These are phyloP conservation scores for Anthostomella pinea DNA, from an alignment of 2,329 filamentous ascomycete genomes.

Conservation along the genomic window DNA sequence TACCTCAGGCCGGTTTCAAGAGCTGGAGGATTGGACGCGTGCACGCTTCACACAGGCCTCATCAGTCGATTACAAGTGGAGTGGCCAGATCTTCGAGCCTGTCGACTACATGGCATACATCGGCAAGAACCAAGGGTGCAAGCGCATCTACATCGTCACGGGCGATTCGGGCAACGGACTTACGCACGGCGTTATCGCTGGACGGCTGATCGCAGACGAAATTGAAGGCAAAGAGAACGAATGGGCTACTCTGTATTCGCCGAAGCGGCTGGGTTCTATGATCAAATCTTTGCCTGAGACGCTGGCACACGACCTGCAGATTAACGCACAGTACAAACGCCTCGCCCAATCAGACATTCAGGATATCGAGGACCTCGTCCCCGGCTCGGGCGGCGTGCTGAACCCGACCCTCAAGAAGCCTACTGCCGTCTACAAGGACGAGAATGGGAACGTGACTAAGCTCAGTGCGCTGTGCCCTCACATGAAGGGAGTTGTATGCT, in stretches of 20 bases:
- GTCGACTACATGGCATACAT: conserved; percentile 55
- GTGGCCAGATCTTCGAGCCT: conserved; percentile 55
- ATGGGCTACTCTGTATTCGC: conserved; percentile 50
- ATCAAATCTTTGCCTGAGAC: conserved; percentile 43
- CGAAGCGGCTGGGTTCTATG: conserved; percentile 44
- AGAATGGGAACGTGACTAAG: conserved; percentile 46
- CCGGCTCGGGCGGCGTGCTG: conserved; percentile 49
- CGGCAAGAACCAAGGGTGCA: conserved; percentile 50
- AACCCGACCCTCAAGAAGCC: conserved; percentile 46
- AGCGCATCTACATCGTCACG: conserved; percentile 52
- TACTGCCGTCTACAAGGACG: conserved; percentile 55
- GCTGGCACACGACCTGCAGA: conserved; percentile 50
- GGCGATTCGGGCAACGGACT: conserved; percentile 57
- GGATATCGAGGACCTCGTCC: conserved; percentile 52
- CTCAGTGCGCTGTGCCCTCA: conserved; percentile 56
- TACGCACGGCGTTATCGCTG: conserved; percentile 54
- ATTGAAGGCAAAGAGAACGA: conserved; percentile 48
- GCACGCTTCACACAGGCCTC: conserved; percentile 50
- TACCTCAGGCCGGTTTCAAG: conserved; percentile 42
- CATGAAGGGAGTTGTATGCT: conserved; percentile 53
- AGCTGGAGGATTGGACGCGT: conserved; percentile 52
- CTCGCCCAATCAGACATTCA: conserved; percentile 53
- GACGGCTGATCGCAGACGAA: conserved; percentile 52
- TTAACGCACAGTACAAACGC: conserved; percentile 56
- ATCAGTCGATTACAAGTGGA: conserved; percentile 54